phyloP scores from a whole-genome alignment of 1,139 yeast genomes.

The Taphrina communis region DNA sequence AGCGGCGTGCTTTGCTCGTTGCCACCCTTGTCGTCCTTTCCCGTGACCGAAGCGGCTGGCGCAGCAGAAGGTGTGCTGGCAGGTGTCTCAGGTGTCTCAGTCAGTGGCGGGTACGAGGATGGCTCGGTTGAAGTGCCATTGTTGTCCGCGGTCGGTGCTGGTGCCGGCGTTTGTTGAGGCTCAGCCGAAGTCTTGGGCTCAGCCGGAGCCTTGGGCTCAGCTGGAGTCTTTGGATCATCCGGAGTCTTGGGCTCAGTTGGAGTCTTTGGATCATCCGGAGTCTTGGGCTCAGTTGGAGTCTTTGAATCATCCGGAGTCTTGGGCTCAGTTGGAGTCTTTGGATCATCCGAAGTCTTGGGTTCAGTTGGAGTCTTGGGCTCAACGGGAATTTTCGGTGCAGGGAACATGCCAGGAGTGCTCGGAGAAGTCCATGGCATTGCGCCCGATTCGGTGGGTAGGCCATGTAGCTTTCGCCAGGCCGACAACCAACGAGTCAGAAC shows the following conservation, averaged over 20 bases:
- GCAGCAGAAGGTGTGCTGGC: neutral
- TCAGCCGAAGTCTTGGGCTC: neutral
- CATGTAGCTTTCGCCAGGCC: slow-evolving; percentile 8
- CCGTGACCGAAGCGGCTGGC: neutral
- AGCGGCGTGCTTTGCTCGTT: neutral
- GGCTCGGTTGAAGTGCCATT: slow-evolving; percentile 4
- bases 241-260: neutral
- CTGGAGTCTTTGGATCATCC: neutral
- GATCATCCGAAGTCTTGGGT: neutral
- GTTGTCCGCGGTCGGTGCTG: neutral
- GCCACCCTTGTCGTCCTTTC: neutral
- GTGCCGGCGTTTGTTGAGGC: neutral
- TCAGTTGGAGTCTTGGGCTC: neutral
- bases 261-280: neutral
- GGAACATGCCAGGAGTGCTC: neutral
- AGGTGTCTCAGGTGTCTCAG: slow-evolving; percentile 6
- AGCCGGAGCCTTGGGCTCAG: neutral
- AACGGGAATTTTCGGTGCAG: neutral
- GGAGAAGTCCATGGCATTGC: slow-evolving; percentile 11
- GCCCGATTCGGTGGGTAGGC: slow-evolving; percentile 3
- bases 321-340: neutral
- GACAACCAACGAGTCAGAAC: slow-evolving; percentile 1
- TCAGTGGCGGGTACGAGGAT: neutral
- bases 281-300: neutral
- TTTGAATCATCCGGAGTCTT: no score